Evolutionary conservation across 805 yeast genomes (phyloP), one percentile per base, ranked within the genome.

Genomic region (Candida gorgasii): DNA sequence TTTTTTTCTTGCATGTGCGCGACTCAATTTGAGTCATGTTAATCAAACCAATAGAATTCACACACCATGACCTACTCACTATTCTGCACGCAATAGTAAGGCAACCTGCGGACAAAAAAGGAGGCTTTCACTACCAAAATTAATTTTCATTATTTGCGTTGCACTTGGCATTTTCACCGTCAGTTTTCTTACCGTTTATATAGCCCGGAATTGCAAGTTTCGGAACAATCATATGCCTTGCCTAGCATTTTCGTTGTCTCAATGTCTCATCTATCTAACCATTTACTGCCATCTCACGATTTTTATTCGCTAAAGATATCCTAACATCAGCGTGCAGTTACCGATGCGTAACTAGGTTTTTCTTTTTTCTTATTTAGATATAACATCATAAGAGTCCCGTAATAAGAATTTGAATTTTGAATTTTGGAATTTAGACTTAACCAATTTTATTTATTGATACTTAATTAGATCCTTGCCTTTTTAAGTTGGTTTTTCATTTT

Each of bases 31-130:
- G 22, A 20, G 30, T 31, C 42, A 24, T 8, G 36, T 34, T 34
- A 22, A 34, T 34, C 37, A 34, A 23, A 15, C 37, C 37, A 34
- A 34, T 34, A 20, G 28, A 24, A 24, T 11, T 30, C n/a, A 30
- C n/a, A 4, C 14, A 30, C 17, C 8, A 15, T 11, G 33, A 9
- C 33, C 15, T n/a, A n/a, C n/a, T n/a, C n/a, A 29, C 32, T 33
- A 32, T 39, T 23, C 30, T 39, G 30, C 42, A 33, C 38, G 26
- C 38, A 38, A 40, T 40, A 40, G 33, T n/a, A 32, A 18, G 24
- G 26, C 39, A 36, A 15, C 17, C 36, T 32, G 36, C 23, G 19
- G n/a, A n/a, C n/a, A n/a, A n/a, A n/a, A n/a, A n/a, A 20, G 6
- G 9, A 20, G 24, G 24, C 8, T 6, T 6, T 20, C 9, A 20